phyloP scores from a whole-genome alignment of 129 eudicot species.

The Saussurea involucrata region DNA sequence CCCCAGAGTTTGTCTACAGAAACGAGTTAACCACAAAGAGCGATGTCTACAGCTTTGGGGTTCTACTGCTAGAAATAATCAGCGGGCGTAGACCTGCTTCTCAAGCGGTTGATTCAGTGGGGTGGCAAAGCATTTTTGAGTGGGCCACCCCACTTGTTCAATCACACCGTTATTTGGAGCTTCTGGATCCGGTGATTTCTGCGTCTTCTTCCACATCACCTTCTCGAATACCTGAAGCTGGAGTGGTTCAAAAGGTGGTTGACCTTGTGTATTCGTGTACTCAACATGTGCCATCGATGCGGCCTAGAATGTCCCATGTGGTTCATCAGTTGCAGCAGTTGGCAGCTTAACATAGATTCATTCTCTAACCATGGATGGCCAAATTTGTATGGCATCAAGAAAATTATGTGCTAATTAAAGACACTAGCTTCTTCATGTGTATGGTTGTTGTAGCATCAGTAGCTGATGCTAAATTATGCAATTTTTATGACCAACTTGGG shows the following conservation, averaged over 20 bases:
- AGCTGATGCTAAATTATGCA: constrained; percentile 11
- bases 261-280: constrained; percentile 92
- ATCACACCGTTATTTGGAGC: constrained; percentile 68
- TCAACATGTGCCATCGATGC: constrained; percentile 89
- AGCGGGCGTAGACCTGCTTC: constrained; percentile 82
- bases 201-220: constrained; percentile 57
- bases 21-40: constrained; percentile 94
- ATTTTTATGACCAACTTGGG: constrained; percentile 5
- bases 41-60: constrained; percentile 95
- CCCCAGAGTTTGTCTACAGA: constrained; percentile 92
- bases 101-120: constrained; percentile 84
- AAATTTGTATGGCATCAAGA: not conserved
- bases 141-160: constrained; percentile 98
- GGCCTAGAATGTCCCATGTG: constrained; percentile 97
- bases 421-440: not conserved
- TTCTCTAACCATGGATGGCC: not conserved
- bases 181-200: constrained; percentile 67
- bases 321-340: constrained; percentile 97
- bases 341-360: constrained; percentile 28
- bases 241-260: constrained; percentile 84
- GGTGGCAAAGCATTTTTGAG: constrained; percentile 88
- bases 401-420: not conserved
- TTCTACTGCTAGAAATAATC: constrained; percentile 67
- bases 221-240: constrained; percentile 73
- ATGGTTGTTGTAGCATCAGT: constrained; percentile 17